Evolutionary conservation across 1,284 basidiomycete species (phyloP), one percentile per base, ranked within the genome.

Genomic region (Ustilago hordei): DNA sequence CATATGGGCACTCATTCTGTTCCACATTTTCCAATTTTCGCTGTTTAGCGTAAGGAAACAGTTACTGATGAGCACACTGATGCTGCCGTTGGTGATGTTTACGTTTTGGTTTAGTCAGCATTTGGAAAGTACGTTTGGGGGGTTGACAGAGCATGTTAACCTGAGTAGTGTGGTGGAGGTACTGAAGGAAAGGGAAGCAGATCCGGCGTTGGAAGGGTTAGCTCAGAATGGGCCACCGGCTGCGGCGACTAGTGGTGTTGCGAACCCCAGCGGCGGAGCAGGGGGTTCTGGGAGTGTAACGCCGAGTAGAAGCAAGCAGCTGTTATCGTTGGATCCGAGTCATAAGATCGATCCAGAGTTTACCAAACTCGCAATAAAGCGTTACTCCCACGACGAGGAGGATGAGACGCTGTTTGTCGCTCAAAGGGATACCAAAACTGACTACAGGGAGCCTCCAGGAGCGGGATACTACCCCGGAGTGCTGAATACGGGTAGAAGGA

Each of bases 331-430:
- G 28, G 65, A 69, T 60, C 65, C 72, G 17, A 39, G 36, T 31
- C 60, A 60, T 41, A 71, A 70, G 62, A 64, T 69, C 50, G 77
- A 68, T 61, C 62, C 55, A 13, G 69, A 74, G 36, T 76, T 64
- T n/a, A 81, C 67, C 13, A 67, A 68, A 32, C 67, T 82, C 15
- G 75, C 72, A 0, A 28, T 75, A 92, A 95, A 83, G 86, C 95
- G 72, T 95, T 92, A 80, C 47, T 63, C 81, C 12, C 61, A 90
- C 92, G 64, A 89, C 92, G 66, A 94, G 82, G 95, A 95, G 83
- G 95, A 97, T 82, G 95, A 97, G 78, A 95, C 93, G 2, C 86
- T 98, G 35, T 98, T 98, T 84, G 93, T 97, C 43, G 95, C 87
- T 3, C 81, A 79, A 32, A 75, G 84, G 47, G 85, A 83, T 58